These are phyloP conservation scores for Tremella yokohamensis DNA, from an alignment of 768 basidiomycete species.

Conservation along the genomic window DNA sequence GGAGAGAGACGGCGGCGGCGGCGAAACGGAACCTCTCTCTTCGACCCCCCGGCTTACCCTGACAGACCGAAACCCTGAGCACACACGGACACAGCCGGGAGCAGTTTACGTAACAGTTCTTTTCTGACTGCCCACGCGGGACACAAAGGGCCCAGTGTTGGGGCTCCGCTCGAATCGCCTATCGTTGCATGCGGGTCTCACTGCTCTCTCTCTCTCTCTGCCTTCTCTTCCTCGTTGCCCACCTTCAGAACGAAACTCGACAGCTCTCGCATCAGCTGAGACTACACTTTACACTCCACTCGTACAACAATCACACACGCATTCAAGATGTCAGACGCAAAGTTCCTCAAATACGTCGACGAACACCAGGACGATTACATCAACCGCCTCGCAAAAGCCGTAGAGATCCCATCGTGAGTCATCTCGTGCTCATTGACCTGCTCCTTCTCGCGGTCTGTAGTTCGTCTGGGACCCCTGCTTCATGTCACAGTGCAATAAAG, in stretches of 20 bases:
- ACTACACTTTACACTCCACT: neutral
- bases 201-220: conserved; percentile 1
- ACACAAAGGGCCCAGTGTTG: too few relatives aligned
- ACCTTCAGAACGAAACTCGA: neutral
- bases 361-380: conserved; percentile 70
- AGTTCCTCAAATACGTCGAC: conserved; percentile 61
- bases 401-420: conserved; percentile 69
- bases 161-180: too few relatives aligned
- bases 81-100: too few relatives aligned
- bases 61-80: too few relatives aligned
- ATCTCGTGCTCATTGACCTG: neutral
- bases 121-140: too few relatives aligned
- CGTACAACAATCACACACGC: neutral
- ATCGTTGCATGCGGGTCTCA: conserved; percentile 1
- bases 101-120: too few relatives aligned
- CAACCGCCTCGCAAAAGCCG: conserved; percentile 70
- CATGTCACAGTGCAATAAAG: neutral
- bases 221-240: neutral
- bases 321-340: conserved; percentile 39
- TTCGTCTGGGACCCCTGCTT: too few relatives aligned
- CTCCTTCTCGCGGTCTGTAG: neutral
- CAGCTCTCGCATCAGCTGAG: conserved; percentile 1
- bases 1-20: too few relatives aligned
- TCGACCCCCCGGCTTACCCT: too few relatives aligned
- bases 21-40: too few relatives aligned